Evolutionary conservation across 2,329 filamentous ascomycete species (phyloP), one percentile per base, ranked within the genome.

Genomic region (Monascus ruber): DNA sequence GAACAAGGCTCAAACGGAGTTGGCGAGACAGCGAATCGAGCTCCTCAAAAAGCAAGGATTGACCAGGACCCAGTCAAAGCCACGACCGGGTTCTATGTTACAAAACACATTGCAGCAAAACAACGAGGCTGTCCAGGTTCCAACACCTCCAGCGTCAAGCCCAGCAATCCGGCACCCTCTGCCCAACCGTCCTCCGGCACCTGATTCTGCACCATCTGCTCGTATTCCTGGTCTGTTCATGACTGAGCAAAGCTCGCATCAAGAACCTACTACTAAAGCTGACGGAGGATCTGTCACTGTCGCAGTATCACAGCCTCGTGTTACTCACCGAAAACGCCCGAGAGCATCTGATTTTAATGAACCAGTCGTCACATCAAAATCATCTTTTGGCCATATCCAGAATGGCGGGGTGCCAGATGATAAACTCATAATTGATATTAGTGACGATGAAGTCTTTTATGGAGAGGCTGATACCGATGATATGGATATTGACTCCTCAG

Each of bases 381-480:
- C 80, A 36, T 73, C 77, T 4, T 79, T 81, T 50, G 75, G 74
- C 8, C 75, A 79, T 34, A 69, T 68, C 35, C 68, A 37, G 3
- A 45, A 36, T 24, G 37, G 39, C n/a, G 34, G 27, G 4, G 39
- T 44, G 24, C 66, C 73, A 37, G 71, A 80, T 24, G 71, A 78
- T 36, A 73, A 73, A 2, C 74, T 94, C 38, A 75, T 94, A 31
- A 94, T 94, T 48, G 77, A 93, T 47, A 81, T 93, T 31, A 94
- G 85, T 54, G 88, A 94, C 26, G 77, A 81, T 47, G 78, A 81
- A 42, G 68, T 56, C 6, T 40, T 58, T 6, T 59, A 62, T 36
- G 56, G 50, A 4, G 54, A 60, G 38, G 53, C 59, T 28, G 54
- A 56, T 26, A 47, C 45, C 7, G 48, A 52, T 17, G 35, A 41